Conservation (phyloP, 228 moss, liverwort and hornwort genomes). For the Sphagnum fallax region DNA sequence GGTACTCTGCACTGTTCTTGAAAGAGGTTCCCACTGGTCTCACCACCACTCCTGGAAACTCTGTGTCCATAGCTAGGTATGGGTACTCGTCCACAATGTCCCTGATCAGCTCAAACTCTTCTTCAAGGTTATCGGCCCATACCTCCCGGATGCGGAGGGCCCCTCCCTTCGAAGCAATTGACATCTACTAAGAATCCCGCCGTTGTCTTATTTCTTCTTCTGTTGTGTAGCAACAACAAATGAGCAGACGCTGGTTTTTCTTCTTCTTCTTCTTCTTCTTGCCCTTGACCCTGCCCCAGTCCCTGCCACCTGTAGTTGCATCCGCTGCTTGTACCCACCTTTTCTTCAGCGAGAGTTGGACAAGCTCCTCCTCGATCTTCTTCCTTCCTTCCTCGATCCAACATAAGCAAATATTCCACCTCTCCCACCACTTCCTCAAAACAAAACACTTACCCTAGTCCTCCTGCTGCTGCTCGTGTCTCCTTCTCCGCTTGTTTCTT, state of each 20-base stretch:
- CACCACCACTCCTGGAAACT: slow-evolving; percentile 98
- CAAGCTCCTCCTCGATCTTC: slow-evolving; percentile 21
- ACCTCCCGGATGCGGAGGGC: slow-evolving; percentile 99
- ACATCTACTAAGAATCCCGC: slow-evolving; percentile 42
- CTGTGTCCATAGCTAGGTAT: slow-evolving; percentile 97
- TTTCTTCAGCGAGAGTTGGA: slow-evolving; percentile 2
- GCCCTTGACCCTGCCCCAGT: slow-evolving; percentile 25
- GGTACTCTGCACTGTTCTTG: slow-evolving; percentile 95
- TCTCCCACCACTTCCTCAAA: slow-evolving; percentile 11
- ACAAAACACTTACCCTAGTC: slow-evolving; percentile 1
- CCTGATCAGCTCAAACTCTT: slow-evolving; percentile 98
- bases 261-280: slow-evolving; percentile 5
- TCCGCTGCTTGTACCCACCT: slow-evolving; percentile 5
- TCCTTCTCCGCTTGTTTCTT: not conserved
- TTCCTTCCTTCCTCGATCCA: slow-evolving; percentile 36
- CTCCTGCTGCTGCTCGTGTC: slow-evolving; percentile 1
- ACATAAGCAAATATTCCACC: slow-evolving; percentile 32
- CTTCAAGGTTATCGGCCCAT: slow-evolving; percentile 99
- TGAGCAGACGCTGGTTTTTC: no score
- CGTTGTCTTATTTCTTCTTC: no score
- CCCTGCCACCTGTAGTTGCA: slow-evolving; percentile 8
- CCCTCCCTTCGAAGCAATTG: slow-evolving; percentile 88
- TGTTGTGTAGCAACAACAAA: no score
- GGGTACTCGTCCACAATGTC: slow-evolving; percentile 99
- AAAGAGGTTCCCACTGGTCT: slow-evolving; percentile 78